Percentiles rank a stretch among this genome's conserved stretches.
Conservation (phyloP, 208 protist species). For the Leishmania amazonensis region DNA sequence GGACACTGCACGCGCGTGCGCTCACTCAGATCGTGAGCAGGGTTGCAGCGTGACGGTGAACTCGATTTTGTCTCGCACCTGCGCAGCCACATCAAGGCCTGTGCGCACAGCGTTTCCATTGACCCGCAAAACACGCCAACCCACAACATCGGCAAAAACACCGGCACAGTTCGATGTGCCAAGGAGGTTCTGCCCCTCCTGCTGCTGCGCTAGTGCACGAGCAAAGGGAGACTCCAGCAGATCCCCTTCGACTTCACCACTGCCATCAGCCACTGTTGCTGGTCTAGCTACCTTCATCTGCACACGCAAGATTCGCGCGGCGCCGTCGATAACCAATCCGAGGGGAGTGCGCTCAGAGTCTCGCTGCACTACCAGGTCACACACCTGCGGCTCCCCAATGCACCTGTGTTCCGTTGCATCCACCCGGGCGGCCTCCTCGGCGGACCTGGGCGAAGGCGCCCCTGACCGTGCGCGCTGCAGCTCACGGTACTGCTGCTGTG, state of each 20-base stretch:
- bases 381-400: background rate
- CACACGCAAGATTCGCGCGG: constrained; percentile 23
- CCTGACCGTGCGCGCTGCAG: background rate
- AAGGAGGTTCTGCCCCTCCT: background rate
- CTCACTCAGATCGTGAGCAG: background rate
- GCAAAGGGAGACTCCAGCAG: constrained; percentile 31
- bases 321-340: constrained; percentile 51
- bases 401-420: background rate
- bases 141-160: constrained; percentile 31
- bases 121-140: constrained; percentile 34
- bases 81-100: constrained; percentile 36
- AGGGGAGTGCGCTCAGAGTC: constrained; percentile 21
- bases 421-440: background rate
- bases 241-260: background rate
- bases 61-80: constrained; percentile 25
- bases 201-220: constrained; percentile 6
- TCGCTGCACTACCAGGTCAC: constrained; percentile 29
- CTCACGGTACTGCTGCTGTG: constrained; percentile 14
- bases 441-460: background rate
- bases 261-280: background rate
- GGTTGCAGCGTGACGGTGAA: constrained; percentile 16
- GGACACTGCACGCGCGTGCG: background rate
- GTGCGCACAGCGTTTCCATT: constrained; percentile 32
- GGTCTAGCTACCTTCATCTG: constrained; percentile 10
- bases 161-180: too few relatives aligned